Percentiles rank a stretch among this genome's conserved stretches.
phyloP scores from a whole-genome alignment of 257 asterid genomes.

The Solanum ossicruentum region DNA sequence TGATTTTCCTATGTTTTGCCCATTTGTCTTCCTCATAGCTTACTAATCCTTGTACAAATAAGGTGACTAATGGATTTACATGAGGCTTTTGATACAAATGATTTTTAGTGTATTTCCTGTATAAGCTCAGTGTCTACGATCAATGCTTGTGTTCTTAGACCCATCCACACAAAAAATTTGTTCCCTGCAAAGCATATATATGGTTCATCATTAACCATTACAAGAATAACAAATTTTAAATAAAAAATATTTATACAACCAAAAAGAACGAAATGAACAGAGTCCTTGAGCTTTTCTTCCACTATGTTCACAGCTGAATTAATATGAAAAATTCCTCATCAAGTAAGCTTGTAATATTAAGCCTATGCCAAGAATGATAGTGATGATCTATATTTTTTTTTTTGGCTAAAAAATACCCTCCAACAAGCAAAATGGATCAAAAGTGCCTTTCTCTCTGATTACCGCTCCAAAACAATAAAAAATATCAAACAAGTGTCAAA shows the following conservation, averaged over 20 bases:
- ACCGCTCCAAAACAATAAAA: too few species aligned
- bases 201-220: not conserved
- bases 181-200: constrained; percentile 18
- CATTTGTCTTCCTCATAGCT: constrained; percentile 27
- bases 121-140: constrained; percentile 33
- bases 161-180: constrained; percentile 32
- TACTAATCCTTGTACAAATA: constrained; percentile 25
- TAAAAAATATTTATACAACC: not conserved
- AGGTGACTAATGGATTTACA: constrained; percentile 22
- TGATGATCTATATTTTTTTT: not conserved
- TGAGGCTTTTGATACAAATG: constrained; percentile 14
- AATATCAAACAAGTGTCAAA: not conserved
- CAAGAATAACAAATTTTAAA: not conserved
- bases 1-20: constrained; percentile 48
- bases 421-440: too few species aligned
- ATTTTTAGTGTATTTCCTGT: constrained; percentile 32
- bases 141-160: constrained; percentile 29
- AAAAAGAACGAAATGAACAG: not conserved
- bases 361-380: constrained; percentile 40
- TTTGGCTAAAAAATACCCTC: too few species aligned
- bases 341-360: constrained; percentile 36
- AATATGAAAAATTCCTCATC: constrained; percentile 60
- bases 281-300: too few species aligned
- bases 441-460: not conserved
- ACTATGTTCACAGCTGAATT: constrained; percentile 26